Percentiles rank a stretch among this genome's conserved stretches.
phyloP scores from a whole-genome alignment of 2,329 filamentous ascomycete genomes.

The Knufia fluminis region DNA sequence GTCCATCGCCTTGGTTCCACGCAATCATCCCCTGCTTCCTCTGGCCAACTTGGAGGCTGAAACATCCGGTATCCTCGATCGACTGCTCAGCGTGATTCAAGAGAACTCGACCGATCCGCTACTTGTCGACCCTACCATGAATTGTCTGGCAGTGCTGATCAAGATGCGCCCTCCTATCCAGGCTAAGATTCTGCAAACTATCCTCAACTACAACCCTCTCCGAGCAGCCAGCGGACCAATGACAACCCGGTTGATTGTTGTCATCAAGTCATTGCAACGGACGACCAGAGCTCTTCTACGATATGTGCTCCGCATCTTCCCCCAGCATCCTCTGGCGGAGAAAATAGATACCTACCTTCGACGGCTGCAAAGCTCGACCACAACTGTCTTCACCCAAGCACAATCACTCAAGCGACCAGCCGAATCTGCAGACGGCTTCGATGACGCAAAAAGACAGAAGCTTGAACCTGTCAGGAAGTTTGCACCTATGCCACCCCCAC shows the following conservation, averaged over 20 bases:
- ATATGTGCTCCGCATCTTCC: slow-evolving; percentile 78
- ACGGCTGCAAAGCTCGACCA: slow-evolving; percentile 65
- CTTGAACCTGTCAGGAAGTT: slow-evolving; percentile 47
- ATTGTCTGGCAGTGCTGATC: slow-evolving; percentile 73
- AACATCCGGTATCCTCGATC: slow-evolving; percentile 79
- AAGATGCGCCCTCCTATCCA: slow-evolving; percentile 71
- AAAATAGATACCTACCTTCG: slow-evolving; percentile 85
- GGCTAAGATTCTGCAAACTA: slow-evolving; percentile 73
- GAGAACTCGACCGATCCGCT: slow-evolving; percentile 80
- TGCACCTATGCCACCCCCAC: slow-evolving; percentile 63
- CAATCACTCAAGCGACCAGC: slow-evolving; percentile 62
- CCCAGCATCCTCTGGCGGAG: slow-evolving; percentile 62
- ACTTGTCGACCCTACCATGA: slow-evolving; percentile 82
- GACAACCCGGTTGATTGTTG: slow-evolving; percentile 69
- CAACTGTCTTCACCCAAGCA: slow-evolving; percentile 70
- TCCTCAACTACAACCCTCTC: slow-evolving; percentile 86
- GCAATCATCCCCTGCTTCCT: slow-evolving; percentile 71
- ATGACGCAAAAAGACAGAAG: slow-evolving; percentile 72
- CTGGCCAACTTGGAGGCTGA: slow-evolving; percentile 81
- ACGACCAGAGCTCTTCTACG: slow-evolving; percentile 76
- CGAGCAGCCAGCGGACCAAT: slow-evolving; percentile 68
- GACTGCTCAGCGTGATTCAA: slow-evolving; percentile 75
- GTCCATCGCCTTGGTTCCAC: slow-evolving; percentile 74
- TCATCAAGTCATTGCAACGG: slow-evolving; percentile 89
- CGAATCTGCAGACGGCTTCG: slow-evolving; percentile 62